These are phyloP conservation scores for Hansfordia pulvinata DNA, from an alignment of 2,329 filamentous ascomycete species.

Conservation along the genomic window DNA sequence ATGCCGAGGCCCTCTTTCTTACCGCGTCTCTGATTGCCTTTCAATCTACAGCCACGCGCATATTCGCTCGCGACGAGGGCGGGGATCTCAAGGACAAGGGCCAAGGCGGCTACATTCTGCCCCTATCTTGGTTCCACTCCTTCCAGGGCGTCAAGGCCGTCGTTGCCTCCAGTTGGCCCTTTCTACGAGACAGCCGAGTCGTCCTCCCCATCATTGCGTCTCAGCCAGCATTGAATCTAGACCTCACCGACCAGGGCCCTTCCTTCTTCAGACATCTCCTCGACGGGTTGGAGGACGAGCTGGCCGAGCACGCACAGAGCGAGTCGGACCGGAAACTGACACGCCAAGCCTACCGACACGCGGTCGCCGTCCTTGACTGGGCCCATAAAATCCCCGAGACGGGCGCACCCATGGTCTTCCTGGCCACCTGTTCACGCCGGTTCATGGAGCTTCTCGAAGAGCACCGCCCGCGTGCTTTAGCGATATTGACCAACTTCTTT, in stretches of 20 bases:
- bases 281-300: constrained; percentile 41
- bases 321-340: constrained; percentile 15
- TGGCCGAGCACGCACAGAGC: constrained; percentile 19
- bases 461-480: constrained; percentile 45
- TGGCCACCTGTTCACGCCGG: constrained; percentile 47
- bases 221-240: constrained; percentile 47
- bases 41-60: constrained; percentile 48
- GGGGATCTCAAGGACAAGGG: constrained; percentile 21
- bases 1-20: constrained; percentile 49
- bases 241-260: constrained; percentile 35
- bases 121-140: constrained; percentile 51
- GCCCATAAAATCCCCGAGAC: constrained; percentile 46
- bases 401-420: constrained; percentile 46
- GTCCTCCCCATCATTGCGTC: constrained; percentile 50
- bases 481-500: constrained; percentile 54
- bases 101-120: constrained; percentile 38
- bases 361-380: constrained; percentile 54
- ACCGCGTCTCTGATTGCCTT: constrained; percentile 53
- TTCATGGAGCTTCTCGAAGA: constrained; percentile 47
- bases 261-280: constrained; percentile 50
- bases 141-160: constrained; percentile 55
- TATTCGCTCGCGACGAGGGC: constrained; percentile 43
- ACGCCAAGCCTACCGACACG: constrained; percentile 46
- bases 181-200: constrained; percentile 41
- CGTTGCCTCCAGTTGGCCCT: constrained; percentile 50